Evolutionary conservation across 306 rosid species (phyloP).

Genomic region (Cucumis sativus): DNA sequence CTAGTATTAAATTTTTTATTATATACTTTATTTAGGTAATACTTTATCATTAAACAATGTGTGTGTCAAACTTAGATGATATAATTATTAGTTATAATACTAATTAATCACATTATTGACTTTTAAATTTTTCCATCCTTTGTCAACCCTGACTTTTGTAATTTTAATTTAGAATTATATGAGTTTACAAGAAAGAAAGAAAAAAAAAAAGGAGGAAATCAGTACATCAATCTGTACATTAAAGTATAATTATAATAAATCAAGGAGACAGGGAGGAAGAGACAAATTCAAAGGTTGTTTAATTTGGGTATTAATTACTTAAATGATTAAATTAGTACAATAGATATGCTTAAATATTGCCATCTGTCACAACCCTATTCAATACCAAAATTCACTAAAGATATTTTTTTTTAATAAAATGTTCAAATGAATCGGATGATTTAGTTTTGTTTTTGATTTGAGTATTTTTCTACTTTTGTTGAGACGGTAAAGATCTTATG

Average conservation of each 20-base stretch:
- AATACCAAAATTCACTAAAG: background rate
- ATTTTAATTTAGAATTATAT: background rate
- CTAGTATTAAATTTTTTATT: too few species aligned
- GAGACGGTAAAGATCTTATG: too few species aligned
- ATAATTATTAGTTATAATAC: background rate
- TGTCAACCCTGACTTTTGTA: background rate
- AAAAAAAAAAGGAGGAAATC: background rate
- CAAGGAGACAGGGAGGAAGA: background rate
- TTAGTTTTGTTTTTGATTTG: too few species aligned
- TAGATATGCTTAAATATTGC: conserved; percentile 3
- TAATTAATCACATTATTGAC: background rate
- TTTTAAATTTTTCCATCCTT: background rate
- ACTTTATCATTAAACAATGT: too few species aligned
- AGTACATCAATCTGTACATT: background rate
- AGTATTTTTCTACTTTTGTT: too few species aligned
- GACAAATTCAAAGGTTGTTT: background rate
- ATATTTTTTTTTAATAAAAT: too few species aligned
- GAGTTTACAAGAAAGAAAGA: background rate
- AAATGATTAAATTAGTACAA: background rate
- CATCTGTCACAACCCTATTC: conserved; percentile 21
- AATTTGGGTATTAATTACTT: background rate
- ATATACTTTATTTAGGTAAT: too few species aligned
- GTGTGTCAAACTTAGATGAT: too few species aligned
- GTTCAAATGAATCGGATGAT: too few species aligned
- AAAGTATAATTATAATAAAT: background rate